These are phyloP conservation scores for Nemophila menziesii DNA, from an alignment of 257 asterid species.

Conservation along the genomic window DNA sequence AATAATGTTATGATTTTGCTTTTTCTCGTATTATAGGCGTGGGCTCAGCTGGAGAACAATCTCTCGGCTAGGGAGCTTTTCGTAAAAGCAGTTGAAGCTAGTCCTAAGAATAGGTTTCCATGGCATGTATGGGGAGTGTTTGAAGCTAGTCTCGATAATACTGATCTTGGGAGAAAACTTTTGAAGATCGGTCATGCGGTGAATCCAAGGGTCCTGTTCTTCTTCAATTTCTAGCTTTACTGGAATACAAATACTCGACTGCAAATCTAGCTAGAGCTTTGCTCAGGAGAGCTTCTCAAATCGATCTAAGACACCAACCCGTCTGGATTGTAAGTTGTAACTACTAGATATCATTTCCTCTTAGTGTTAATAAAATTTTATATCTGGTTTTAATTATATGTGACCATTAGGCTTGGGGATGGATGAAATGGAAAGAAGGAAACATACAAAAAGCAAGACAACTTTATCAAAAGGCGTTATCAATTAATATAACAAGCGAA, in stretches of 20 bases:
- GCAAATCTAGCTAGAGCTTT: conserved; percentile 64
- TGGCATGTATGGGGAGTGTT: conserved; percentile 99
- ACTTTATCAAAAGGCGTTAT: conserved; percentile 64
- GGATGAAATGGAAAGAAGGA: conserved; percentile 99
- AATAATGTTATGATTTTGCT: neutral
- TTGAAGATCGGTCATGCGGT: conserved; percentile 75
- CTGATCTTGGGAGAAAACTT: conserved; percentile 72
- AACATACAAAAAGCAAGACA: conserved; percentile 67
- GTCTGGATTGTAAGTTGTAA: conserved; percentile 88
- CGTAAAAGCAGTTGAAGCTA: conserved; percentile 84
- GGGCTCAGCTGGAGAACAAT: conserved; percentile 92
- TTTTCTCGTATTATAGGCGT: conserved; percentile 37
- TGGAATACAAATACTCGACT: conserved; percentile 68
- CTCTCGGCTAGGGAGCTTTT: conserved; percentile 53
- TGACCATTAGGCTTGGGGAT: conserved; percentile 99
- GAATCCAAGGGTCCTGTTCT: conserved; percentile 90
- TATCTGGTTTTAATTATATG: too few relatives aligned
- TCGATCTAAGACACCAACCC: conserved; percentile 86
- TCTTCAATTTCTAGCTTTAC: conserved; percentile 75
- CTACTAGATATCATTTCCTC: too few relatives aligned
- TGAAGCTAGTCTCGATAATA: conserved; percentile 59
- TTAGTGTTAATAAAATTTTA: too few relatives aligned
- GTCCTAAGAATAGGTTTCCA: conserved; percentile 93
- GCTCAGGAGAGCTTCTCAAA: conserved; percentile 67
- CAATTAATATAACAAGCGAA: conserved; percentile 55